Evolutionary conservation across 345 rosid species (phyloP).

Genomic region (Hevea brasiliensis): DNA sequence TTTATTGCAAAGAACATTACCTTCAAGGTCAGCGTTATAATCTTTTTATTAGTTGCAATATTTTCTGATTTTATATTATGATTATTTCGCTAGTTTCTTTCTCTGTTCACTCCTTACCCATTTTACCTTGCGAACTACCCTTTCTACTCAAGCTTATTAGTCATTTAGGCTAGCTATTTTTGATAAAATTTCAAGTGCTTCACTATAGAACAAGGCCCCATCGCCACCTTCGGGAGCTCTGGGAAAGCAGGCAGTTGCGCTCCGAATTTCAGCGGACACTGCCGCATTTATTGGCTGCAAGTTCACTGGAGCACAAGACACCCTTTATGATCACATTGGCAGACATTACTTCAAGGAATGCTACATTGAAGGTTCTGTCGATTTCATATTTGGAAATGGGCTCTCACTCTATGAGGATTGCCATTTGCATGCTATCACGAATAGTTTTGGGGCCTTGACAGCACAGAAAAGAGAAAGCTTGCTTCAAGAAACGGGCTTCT

Average conservation of each 20-base stretch:
- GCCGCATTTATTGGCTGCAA: constrained; percentile 45
- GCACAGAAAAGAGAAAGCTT: constrained; percentile 43
- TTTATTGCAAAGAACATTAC: constrained; percentile 52
- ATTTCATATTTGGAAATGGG: constrained; percentile 51
- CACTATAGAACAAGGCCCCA: constrained; percentile 40
- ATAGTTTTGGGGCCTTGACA: constrained; percentile 39
- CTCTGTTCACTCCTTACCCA: not conserved
- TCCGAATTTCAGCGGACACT: constrained; percentile 43
- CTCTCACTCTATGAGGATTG: constrained; percentile 38
- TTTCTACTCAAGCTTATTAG: not conserved
- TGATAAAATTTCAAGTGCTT: constrained; percentile 3
- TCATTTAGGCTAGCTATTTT: not conserved
- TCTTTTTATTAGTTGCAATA: constrained; percentile 6
- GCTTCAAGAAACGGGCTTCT: constrained; percentile 42
- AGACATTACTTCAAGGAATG: constrained; percentile 46
- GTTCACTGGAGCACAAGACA: constrained; percentile 46
- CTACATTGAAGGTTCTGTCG: constrained; percentile 48
- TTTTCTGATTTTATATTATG: not conserved
- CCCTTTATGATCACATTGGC: constrained; percentile 46
- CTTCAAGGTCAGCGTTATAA: constrained; percentile 41
- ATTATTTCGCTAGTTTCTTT: not conserved
- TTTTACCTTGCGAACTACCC: no score
- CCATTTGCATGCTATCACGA: constrained; percentile 46
- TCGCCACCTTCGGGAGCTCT: constrained; percentile 41
- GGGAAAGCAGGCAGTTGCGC: constrained; percentile 48